These are phyloP conservation scores for Moringa oleifera DNA, from an alignment of 345 rosid genomes.

Conservation along the genomic window DNA sequence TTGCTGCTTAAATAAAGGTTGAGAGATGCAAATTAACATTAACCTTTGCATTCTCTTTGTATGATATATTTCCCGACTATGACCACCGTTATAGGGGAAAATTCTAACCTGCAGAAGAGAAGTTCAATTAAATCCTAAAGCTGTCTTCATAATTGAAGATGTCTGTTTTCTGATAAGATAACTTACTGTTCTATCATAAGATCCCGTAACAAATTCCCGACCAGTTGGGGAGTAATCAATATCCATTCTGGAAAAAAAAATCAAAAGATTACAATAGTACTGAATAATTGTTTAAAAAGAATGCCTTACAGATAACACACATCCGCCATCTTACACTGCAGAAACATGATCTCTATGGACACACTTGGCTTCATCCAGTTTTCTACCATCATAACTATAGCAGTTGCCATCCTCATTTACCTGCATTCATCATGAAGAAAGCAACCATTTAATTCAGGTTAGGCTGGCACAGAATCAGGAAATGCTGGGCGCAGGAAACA, in stretches of 20 bases:
- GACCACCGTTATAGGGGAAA: constrained; percentile 88
- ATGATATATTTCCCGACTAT: constrained; percentile 87
- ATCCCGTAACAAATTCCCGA: constrained; percentile 95
- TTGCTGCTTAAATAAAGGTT: not conserved
- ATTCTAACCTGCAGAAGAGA: constrained; percentile 55
- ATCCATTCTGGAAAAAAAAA: constrained; percentile 65
- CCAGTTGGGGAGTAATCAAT: constrained; percentile 98
- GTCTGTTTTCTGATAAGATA: not conserved
- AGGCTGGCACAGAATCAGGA: not conserved
- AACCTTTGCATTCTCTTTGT: constrained; percentile 99
- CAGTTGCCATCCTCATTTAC: constrained; percentile 97
- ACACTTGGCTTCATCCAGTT: constrained; percentile 78
- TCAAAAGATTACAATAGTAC: constrained; percentile 5
- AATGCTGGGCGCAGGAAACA: not conserved
- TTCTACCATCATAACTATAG: constrained; percentile 88
- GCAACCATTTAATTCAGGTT: not conserved
- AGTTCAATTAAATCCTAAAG: constrained; percentile 7
- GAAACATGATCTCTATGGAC: constrained; percentile 99
- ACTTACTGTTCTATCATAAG: constrained; percentile 92
- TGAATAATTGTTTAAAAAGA: not conserved
- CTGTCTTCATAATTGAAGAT: not conserved
- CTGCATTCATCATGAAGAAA: constrained; percentile 39
- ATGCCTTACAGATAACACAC: not conserved
- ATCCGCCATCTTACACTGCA: constrained; percentile 70
- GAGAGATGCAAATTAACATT: not conserved